Conservation (phyloP, 1,139 yeast species). For the Entelexis sorbosivorans region DNA sequence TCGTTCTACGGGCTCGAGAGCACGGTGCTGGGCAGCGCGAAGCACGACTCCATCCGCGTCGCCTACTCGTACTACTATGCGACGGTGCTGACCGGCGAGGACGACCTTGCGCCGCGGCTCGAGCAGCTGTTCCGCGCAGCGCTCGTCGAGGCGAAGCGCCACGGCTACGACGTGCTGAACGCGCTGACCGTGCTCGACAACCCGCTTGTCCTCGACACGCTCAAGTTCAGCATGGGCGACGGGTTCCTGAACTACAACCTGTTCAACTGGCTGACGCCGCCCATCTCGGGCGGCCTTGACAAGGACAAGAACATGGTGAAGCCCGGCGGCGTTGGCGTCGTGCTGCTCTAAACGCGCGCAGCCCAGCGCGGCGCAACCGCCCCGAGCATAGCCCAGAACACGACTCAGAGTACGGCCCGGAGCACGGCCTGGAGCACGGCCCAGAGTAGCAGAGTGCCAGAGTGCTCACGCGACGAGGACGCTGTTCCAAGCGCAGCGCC, state of each 20-base stretch:
- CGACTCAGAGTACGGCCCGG: too few species aligned
- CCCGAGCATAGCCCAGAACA: too few species aligned
- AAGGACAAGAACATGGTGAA: conserved; percentile 38
- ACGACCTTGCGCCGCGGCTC: conserved; percentile 42
- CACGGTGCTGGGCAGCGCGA: conserved; percentile 60
- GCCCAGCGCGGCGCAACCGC: too few species aligned
- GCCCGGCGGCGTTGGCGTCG: conserved; percentile 81
- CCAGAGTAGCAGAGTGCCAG: too few species aligned
- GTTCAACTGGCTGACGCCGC: conserved; percentile 78
- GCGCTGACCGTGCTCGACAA: conserved; percentile 89
- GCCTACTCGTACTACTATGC: conserved; percentile 91
- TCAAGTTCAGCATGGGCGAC: conserved; percentile 90
- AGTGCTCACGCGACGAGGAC: too few species aligned
- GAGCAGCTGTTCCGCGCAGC: conserved; percentile 58
- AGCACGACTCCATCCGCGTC: conserved; percentile 61
- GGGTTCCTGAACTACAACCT: conserved; percentile 83
- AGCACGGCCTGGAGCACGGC: too few species aligned
- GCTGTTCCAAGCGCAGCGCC: too few species aligned
- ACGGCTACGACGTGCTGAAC: conserved; percentile 79
- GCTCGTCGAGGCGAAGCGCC: conserved; percentile 55
- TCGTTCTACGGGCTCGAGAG: conserved; percentile 85
- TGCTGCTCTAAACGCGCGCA: conserved; percentile 44
- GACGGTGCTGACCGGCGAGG: conserved; percentile 33
- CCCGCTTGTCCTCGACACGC: conserved; percentile 62
- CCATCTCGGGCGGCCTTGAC: conserved; percentile 70